Evolutionary conservation across 176 grass and related monocot genomes (phyloP).

Genomic region (Hordeum vulgare): MorexV3_pseudomolecules_assembly NC_058522.1:378294953-378295452

Average conservation of each 20-base stretch:
- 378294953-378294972: conserved; percentile 44
- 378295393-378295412: conserved; percentile 52
- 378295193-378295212: conserved; percentile 42
- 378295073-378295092: conserved; percentile 94
- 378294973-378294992: conserved; percentile 67
- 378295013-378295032: conserved; percentile 63
- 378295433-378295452: conserved; percentile 48
- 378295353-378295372: conserved; percentile 85
- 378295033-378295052: conserved; percentile 39
- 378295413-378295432: conserved; percentile 58
- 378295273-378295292: conserved; percentile 57
- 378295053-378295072: conserved; percentile 48
- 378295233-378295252: conserved; percentile 54
- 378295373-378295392: conserved; percentile 51
- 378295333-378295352: conserved; percentile 48
- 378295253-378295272: conserved; percentile 35
- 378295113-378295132: conserved; percentile 45
- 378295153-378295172: conserved; percentile 45
- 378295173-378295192: conserved; percentile 53
- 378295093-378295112: conserved; percentile 60
- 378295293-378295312: conserved; percentile 83
- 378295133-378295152: conserved; percentile 73
- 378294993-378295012: conserved; percentile 83
- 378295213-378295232: conserved; percentile 80
- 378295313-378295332: conserved; percentile 50